A percentile compares a stretch with the other conserved stretches of the same genome.
Evolutionary conservation across 192 early-diverging fungal species (phyloP).

Genomic region (Linnemannia exigua): DNA sequence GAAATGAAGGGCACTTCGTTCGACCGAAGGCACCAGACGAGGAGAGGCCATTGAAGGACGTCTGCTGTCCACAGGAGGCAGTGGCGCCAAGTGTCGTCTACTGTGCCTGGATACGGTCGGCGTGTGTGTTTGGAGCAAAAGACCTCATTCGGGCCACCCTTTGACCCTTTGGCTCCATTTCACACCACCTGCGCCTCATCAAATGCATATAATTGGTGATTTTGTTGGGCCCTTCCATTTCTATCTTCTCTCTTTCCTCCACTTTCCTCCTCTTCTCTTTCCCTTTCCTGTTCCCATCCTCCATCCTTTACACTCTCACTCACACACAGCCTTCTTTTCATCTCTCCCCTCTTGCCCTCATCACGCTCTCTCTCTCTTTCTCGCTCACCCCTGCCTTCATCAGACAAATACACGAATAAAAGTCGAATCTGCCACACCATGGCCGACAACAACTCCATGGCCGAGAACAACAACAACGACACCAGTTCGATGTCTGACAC

Average conservation of each 20-base stretch:
- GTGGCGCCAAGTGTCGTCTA: background rate
- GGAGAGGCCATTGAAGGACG: too few relatives aligned
- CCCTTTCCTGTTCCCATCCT: background rate
- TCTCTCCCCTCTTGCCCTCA: background rate
- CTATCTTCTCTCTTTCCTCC: slow-evolving; percentile 1
- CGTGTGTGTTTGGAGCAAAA: background rate
- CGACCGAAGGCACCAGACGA: too few relatives aligned
- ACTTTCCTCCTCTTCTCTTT: background rate
- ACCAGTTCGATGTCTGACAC: slow-evolving; percentile 3
- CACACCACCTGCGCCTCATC: background rate
- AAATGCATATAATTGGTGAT: background rate
- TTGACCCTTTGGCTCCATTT: background rate
- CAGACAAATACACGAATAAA: background rate
- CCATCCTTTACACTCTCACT: background rate
- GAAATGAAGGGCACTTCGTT: too few relatives aligned
- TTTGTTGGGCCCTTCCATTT: background rate
- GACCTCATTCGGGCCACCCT: background rate
- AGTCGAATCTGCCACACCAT: background rate
- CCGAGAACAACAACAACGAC: background rate
- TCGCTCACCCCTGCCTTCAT: background rate
- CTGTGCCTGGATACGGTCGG: background rate
- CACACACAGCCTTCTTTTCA: background rate
- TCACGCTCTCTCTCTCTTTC: background rate
- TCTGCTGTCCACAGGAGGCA: background rate
- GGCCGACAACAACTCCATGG: background rate